Conservation (phyloP, 2,329 filamentous ascomycete genomes). For the Aspergillus unguis region DNA sequence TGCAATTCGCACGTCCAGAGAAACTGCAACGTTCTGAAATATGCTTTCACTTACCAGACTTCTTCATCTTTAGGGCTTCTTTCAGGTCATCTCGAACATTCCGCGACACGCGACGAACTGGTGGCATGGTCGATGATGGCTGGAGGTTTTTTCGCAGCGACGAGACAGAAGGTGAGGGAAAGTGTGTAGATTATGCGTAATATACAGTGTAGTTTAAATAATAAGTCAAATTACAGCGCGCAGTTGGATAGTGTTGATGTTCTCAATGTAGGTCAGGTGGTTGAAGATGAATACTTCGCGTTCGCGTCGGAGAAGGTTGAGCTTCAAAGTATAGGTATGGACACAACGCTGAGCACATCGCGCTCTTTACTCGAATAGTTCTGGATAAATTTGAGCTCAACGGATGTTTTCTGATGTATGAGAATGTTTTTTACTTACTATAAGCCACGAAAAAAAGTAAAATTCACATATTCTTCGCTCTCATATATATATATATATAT, state of each 20-base stretch:
- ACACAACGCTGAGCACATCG: too few species aligned
- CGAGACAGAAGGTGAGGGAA: neutral
- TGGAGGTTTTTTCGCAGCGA: neutral
- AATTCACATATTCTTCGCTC: too few species aligned
- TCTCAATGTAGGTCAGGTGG: neutral
- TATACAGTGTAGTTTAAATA: neutral
- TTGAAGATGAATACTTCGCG: slow-evolving; percentile 1
- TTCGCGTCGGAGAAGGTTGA: slow-evolving; percentile 1
- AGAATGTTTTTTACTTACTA: too few species aligned
- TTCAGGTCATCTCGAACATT: neutral
- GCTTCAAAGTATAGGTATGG: neutral
- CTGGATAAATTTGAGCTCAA: neutral
- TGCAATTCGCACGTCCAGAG: too few species aligned
- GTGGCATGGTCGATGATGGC: slow-evolving; percentile 1
- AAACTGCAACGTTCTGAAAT: neutral
- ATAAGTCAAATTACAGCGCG: too few species aligned
- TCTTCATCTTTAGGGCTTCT: neutral
- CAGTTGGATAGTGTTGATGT: neutral
- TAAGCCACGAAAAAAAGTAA: too few species aligned
- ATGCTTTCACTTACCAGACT: neutral
- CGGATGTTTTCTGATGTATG: neutral
- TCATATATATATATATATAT: too few species aligned
- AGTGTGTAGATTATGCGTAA: neutral
- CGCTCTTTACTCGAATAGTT: too few species aligned
- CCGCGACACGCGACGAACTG: neutral